Evolutionary conservation across 805 yeast species (phyloP).

Genomic region (Clavispora fructus): DNA sequence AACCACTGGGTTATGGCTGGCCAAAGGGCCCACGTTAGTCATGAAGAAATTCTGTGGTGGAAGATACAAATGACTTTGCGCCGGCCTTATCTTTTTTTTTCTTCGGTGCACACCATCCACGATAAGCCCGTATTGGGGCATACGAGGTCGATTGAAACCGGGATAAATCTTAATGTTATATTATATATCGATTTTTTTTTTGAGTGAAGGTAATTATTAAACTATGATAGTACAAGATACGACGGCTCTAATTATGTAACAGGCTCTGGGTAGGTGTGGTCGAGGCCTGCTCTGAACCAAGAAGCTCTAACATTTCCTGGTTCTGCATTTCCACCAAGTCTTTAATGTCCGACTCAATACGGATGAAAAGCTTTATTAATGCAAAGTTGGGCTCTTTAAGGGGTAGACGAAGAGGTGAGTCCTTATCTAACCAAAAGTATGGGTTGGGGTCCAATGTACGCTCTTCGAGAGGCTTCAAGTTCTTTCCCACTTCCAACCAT

Average conservation of each 20-base stretch:
- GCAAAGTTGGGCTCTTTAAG: constrained; percentile 65
- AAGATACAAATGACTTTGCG: background rate
- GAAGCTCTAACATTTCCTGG: background rate
- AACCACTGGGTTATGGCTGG: constrained; percentile 19
- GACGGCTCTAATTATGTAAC: too few species aligned
- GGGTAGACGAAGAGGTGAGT: constrained; percentile 67
- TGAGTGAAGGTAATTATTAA: too few species aligned
- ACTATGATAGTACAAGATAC: too few species aligned
- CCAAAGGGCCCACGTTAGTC: background rate
- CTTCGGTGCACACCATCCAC: background rate
- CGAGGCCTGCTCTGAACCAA: background rate
- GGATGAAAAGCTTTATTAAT: constrained; percentile 28
- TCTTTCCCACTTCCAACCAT: constrained; percentile 41
- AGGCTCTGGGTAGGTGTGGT: background rate
- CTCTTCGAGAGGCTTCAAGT: constrained; percentile 21
- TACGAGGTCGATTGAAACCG: too few species aligned
- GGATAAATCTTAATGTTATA: too few species aligned
- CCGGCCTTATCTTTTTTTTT: background rate
- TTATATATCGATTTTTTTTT: too few species aligned
- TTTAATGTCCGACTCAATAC: constrained; percentile 19
- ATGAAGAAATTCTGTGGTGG: background rate
- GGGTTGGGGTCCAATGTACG: constrained; percentile 9
- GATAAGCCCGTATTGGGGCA: background rate
- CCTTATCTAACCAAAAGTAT: constrained; percentile 59
- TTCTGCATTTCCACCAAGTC: constrained; percentile 5